These are phyloP conservation scores for Odontarrhena argentea DNA, from an alignment of 345 rosid genomes.

Conservation along the genomic window DNA sequence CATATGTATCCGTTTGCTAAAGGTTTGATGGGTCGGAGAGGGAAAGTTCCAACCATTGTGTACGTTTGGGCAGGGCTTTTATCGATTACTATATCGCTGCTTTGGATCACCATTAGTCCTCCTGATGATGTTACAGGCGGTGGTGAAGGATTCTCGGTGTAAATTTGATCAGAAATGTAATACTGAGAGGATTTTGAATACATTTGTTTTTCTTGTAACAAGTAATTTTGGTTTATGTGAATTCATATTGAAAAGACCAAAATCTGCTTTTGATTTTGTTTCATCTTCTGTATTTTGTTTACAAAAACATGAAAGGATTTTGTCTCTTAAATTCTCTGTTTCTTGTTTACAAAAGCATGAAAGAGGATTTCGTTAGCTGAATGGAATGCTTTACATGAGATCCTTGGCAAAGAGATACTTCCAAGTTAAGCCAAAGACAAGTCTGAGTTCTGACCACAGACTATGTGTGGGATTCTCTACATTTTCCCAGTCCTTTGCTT, in stretches of 20 bases:
- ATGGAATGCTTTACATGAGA: no score
- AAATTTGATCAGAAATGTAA: conserved; percentile 25
- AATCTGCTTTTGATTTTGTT: not conserved
- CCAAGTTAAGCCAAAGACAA: no score
- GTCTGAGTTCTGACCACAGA: no score
- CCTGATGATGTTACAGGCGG: conserved; percentile 45
- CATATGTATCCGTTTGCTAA: conserved; percentile 86
- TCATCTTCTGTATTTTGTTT: conserved; percentile 1
- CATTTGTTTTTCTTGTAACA: conserved; percentile 9
- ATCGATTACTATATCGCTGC: conserved; percentile 70
- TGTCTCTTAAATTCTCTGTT: no score
- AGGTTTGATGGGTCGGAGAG: conserved; percentile 85
- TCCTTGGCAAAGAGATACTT: no score
- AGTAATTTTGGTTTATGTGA: conserved; percentile 37
- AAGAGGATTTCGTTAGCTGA: no score
- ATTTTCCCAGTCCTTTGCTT: no score
- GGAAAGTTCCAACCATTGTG: conserved; percentile 80
- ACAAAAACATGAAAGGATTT: not conserved
- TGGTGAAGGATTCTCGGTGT: conserved; percentile 40
- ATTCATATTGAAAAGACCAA: conserved; percentile 22
- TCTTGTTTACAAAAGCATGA: no score
- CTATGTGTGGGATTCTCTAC: no score
- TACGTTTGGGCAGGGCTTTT: conserved; percentile 83
- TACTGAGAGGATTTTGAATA: conserved; percentile 9
- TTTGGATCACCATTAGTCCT: conserved; percentile 76